Conservation (phyloP, 768 basidiomycete genomes). For the Auriscalpium microsporum region DNA sequence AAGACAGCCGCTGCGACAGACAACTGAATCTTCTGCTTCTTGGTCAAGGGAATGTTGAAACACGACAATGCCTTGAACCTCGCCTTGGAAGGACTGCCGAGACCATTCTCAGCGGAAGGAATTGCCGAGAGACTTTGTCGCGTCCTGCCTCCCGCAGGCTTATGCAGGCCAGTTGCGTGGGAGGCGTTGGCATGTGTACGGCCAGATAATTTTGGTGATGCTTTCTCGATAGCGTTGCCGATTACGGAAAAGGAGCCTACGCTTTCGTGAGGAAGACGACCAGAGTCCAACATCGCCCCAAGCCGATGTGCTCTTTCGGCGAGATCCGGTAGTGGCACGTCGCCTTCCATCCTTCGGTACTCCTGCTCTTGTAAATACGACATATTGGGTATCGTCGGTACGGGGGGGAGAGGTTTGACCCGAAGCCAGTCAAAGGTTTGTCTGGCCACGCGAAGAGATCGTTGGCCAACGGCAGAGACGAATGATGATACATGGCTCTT, state of each 20-base stretch:
- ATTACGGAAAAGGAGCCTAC: slow-evolving; percentile 16
- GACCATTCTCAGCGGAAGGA: not conserved
- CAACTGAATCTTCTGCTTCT: slow-evolving; percentile 10
- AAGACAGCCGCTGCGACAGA: slow-evolving; percentile 8
- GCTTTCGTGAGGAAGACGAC: slow-evolving; percentile 44
- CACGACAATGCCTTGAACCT: not conserved
- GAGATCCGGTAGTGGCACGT: slow-evolving; percentile 43
- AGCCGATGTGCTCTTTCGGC: slow-evolving; percentile 42
- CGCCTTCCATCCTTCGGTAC: slow-evolving; percentile 36
- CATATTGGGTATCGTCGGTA: slow-evolving; percentile 43
- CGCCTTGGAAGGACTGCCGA: slow-evolving; percentile 1
- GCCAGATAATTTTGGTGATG: too few species aligned
- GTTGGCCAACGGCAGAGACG: slow-evolving; percentile 28
- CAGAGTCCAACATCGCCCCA: slow-evolving; percentile 42
- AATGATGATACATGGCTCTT: slow-evolving; percentile 43
- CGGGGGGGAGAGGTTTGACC: slow-evolving; percentile 49
- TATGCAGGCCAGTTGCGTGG: slow-evolving; percentile 2
- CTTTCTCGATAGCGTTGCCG: not conserved
- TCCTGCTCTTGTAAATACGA: slow-evolving; percentile 34
- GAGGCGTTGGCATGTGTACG: not conserved
- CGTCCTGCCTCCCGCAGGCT: slow-evolving; percentile 2
- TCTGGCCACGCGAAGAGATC: slow-evolving; percentile 3
- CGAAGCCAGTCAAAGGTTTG: slow-evolving; percentile 29
- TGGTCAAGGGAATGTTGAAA: slow-evolving; percentile 4
- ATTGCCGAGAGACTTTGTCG: not conserved